A percentile compares a stretch with the other conserved stretches of the same genome.
Conservation (phyloP, 2,329 filamentous ascomycete species). For the Blastomyces percursus region DNA sequence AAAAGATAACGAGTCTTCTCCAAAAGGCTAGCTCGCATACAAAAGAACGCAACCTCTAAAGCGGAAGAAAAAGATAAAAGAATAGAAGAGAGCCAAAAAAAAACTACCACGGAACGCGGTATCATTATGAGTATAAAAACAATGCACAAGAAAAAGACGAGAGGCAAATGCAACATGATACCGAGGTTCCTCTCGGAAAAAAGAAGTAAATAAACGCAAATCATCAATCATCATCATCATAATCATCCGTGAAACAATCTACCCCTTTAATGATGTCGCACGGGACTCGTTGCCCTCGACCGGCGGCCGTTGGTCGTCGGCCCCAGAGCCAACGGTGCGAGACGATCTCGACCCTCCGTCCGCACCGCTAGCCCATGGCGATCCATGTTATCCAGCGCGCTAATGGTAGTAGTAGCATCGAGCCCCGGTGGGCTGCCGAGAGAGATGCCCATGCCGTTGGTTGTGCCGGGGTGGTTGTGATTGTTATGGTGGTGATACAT, state of each 20-base stretch:
- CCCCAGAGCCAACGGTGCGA: slow-evolving; percentile 45
- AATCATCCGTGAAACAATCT: slow-evolving; percentile 1
- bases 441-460: neutral
- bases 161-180: neutral
- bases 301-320: slow-evolving; percentile 39
- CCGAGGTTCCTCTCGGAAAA: neutral
- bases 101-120: neutral
- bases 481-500: neutral
- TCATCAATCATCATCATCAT: neutral
- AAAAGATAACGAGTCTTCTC: too few species aligned
- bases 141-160: neutral
- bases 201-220: neutral
- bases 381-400: slow-evolving; percentile 35
- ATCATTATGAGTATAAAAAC: neutral
- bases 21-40: too few species aligned
- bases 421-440: neutral
- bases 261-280: slow-evolving; percentile 9
- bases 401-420: neutral
- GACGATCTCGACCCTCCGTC: slow-evolving; percentile 74
- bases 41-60: too few species aligned
- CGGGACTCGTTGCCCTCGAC: slow-evolving; percentile 41
- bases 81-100: too few species aligned
- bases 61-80: too few species aligned
- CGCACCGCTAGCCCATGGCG: slow-evolving; percentile 65
- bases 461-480: neutral